phyloP scores from a whole-genome alignment of 1,284 basidiomycete genomes.

The Flammula alnicola region DNA sequence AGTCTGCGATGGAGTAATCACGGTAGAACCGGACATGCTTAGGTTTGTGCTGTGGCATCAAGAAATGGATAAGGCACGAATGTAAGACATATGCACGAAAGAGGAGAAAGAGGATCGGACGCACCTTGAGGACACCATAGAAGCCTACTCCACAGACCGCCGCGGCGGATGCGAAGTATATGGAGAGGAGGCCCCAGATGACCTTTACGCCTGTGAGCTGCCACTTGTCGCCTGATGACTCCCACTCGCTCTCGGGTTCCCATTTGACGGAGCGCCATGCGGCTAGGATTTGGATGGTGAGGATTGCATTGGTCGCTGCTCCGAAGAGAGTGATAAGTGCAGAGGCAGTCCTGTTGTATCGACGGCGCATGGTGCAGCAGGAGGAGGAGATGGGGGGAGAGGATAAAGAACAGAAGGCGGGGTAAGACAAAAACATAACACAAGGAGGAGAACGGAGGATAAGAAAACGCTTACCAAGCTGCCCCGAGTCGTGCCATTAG shows the following conservation, averaged over 20 bases:
- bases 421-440: conserved; percentile 3
- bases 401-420: conserved; percentile 4
- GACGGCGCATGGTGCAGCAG: conserved; percentile 23
- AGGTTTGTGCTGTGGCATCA: conserved; percentile 32
- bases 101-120: conserved; percentile 24
- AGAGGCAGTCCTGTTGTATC: conserved; percentile 54
- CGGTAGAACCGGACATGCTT: conserved; percentile 41
- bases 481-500: conserved; percentile 24
- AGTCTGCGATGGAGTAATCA: conserved; percentile 77
- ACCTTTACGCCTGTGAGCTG: conserved; percentile 63
- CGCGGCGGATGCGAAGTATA: conserved; percentile 68
- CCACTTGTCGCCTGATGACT: conserved; percentile 61
- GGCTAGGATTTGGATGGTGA: conserved; percentile 59
- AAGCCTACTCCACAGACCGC: conserved; percentile 66
- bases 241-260: conserved; percentile 77
- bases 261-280: conserved; percentile 66
- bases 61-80: conserved; percentile 12
- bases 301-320: conserved; percentile 54
- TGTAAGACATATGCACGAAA: conserved; percentile 43
- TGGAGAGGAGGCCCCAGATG: conserved; percentile 65
- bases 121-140: conserved; percentile 69
- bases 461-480: conserved; percentile 21
- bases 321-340: conserved; percentile 60
- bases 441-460: conserved; percentile 1
- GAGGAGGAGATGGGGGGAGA: neutral